Evolutionary conservation across 2,329 filamentous ascomycete species (phyloP), one percentile per base, ranked within the genome.

Genomic region (Phaeomoniella chlamydospora): DNA sequence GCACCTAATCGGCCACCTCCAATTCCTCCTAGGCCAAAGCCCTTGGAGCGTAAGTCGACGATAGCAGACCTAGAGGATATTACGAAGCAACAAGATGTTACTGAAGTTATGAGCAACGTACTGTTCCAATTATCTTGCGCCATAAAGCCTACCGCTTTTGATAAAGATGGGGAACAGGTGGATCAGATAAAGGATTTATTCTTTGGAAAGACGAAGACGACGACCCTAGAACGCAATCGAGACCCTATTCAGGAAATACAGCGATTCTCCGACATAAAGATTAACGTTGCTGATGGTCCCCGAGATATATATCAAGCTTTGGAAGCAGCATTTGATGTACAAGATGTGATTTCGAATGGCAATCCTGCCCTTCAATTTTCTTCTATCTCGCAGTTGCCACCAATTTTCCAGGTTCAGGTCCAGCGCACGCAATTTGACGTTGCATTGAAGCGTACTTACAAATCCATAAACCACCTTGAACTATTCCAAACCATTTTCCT

Each of bases 101-200:
- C 86, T 10, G 90, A 98, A 57, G 88, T 94, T 32, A 87, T 94
- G 62, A 85, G 85, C 39, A 90, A 88, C 49, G 82, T 94, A 16
- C 74, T 94, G 39, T 86, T 88, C 50, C 80, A 90, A 35, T 66
- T 94, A n/a, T 82, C 90, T 49, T 86, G 83, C 36, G 87, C 88
- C 2, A 87, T 96, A 50, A 77, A 71, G 39, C 72, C 84, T 4
- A 70, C 69, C n/a, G 71, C 69, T 3, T 62, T 72, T 19, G 74
- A 83, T 39, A 59, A 68, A 4, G 70, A 77, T 31, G 80, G 80
- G 3, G 80, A 92, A 43, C 88, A 94, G 55, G 61, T 77, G 14
- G 90, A 96, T 52, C 68, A 74, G 38, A 74, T 94, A 42, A 85
- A 85, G 56, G 65, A 82, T 34, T 47, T 68, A 12, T 71, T 71